These are phyloP conservation scores for Vitis vinifera DNA, from an alignment of 164 flowering plant species.

Conservation along the genomic window DNA sequence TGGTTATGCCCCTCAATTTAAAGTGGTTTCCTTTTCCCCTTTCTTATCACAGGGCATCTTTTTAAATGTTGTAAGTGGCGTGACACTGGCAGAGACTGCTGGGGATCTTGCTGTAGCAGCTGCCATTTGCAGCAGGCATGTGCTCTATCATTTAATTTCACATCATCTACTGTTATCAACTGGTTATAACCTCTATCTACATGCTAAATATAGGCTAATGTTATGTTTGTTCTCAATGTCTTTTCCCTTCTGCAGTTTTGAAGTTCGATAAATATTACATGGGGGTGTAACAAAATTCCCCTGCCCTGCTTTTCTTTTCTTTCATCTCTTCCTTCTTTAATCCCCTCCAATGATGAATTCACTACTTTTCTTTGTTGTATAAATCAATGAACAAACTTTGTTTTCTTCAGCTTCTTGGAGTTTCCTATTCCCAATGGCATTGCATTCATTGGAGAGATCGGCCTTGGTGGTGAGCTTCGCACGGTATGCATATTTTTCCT, in stretches of 20 bases:
- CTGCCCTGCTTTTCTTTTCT: not conserved
- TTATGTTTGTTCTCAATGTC: too few species aligned
- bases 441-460: slow-evolving; percentile 95
- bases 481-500: slow-evolving; percentile 45
- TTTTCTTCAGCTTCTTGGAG: slow-evolving; percentile 71
- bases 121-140: slow-evolving; percentile 96
- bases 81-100: slow-evolving; percentile 72
- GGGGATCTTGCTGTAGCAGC: slow-evolving; percentile 97
- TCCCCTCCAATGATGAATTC: not conserved
- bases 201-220: too few species aligned
- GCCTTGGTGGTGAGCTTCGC: slow-evolving; percentile 95
- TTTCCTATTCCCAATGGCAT: slow-evolving; percentile 68
- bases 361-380: not conserved
- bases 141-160: slow-evolving; percentile 1
- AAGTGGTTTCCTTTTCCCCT: not conserved
- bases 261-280: too few species aligned
- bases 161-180: too few species aligned
- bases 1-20: too few species aligned
- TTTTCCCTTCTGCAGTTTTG: too few species aligned
- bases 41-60: slow-evolving; percentile 53
- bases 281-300: too few species aligned
- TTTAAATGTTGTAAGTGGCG: slow-evolving; percentile 86
- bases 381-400: not conserved
- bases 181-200: too few species aligned
- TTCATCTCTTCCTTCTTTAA: too few species aligned